Percentiles rank a stretch among this genome's conserved stretches.
phyloP scores from a whole-genome alignment of 768 basidiomycete species.

The Trametes villosa region DNA sequence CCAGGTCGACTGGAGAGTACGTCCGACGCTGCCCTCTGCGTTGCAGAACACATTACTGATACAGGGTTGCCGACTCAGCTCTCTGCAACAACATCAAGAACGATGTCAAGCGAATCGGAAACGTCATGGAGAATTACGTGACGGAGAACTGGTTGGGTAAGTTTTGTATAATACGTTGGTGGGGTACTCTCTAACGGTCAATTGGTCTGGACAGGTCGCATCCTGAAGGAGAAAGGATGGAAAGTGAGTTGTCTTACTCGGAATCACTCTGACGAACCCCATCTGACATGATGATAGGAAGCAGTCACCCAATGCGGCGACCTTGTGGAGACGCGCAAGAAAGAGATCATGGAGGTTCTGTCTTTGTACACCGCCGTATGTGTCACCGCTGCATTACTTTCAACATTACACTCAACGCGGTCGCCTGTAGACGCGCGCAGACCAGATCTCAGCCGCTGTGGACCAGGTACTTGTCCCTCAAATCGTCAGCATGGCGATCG shows the following conservation, averaged over 20 bases:
- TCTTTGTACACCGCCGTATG: not conserved
- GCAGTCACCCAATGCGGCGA: not conserved
- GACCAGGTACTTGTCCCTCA: not conserved
- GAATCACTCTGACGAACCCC: not conserved
- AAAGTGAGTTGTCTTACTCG: not conserved
- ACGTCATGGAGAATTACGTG: not conserved
- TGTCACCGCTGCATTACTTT: not conserved
- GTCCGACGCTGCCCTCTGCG: too few relatives aligned
- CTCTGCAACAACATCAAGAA: not conserved
- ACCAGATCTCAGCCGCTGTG: not conserved
- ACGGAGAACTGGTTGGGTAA: not conserved
- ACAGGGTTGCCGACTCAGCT: not conserved
- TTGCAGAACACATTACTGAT: too few relatives aligned
- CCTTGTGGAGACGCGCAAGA: not conserved
- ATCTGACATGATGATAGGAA: not conserved
- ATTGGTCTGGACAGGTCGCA: not conserved
- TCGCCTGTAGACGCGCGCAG: not conserved
- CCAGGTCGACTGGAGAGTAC: not conserved
- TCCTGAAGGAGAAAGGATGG: constrained; percentile 2
- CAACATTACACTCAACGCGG: not conserved
- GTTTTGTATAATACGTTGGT: not conserved
- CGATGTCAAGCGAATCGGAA: not conserved
- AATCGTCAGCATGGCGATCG: not conserved
- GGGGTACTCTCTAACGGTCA: not conserved
- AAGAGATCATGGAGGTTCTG: not conserved